Base-by-base conservation (phyloP, 768 basidiomycete genomes). In the Auricularia sp. region DNA sequence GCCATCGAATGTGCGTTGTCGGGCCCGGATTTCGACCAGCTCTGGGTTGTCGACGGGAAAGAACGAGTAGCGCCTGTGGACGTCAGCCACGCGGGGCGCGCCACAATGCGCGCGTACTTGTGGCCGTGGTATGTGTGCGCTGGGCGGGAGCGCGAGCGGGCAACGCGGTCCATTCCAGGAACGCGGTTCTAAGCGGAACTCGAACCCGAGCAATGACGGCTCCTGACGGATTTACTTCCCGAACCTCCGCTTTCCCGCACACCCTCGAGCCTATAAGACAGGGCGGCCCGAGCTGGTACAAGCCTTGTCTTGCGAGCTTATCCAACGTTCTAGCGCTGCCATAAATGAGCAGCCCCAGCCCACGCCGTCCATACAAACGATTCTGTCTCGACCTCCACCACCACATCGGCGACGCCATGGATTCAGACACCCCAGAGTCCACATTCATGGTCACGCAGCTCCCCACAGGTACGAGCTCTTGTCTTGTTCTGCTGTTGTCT, bases 1-100 rank as follows among this genome's bases (percentile, higher is more conserved):
- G 16, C 90, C 91, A 63, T 92, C 83, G 71, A 92, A 92, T 0
- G 92, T 94, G 51, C 92, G 81, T 68, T 90, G 85, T 35, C 90
- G 81, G 0, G 92, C 92, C 14, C 92, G 82, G 18, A 94, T 74
- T 71, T 94, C 91, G 29, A 84, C 84, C 63, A 62, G 75, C 63
- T 78, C 75, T 45, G 74, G 70, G 10, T 70, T 68, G 67, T 78
- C 78, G 47, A 72, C 59, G 1, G 75, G 71, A 39, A 69, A 69
- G 65, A 75, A 78, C 6, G 73, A 73, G 8, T 70, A 33, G 6
- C 56, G 56, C 18, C 56, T 59, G 47, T 8, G 10, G 18, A 18
- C 11, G 14, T 51, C 21, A 42, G 47, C 18, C 18, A 51, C 11
- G 47, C 21, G 47, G 6, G 47, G 47, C 47, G 47, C 18, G 8